Evolutionary conservation across 345 rosid genomes (phyloP).

Genomic region (Cardiospermum halicacabum): DNA sequence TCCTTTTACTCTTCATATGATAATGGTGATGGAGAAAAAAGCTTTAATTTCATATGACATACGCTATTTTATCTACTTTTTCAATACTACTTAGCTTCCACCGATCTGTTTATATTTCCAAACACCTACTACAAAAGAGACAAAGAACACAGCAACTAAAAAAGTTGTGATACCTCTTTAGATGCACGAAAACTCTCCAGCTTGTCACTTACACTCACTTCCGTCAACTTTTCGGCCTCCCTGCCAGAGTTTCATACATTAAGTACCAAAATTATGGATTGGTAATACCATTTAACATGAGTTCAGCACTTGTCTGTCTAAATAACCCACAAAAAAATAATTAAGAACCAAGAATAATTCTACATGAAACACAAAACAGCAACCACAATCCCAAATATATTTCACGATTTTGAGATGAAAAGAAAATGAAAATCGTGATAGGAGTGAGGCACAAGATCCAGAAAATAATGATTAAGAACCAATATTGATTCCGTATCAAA

Average conservation of each 20-base stretch:
- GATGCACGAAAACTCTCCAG: slow-evolving; percentile 82
- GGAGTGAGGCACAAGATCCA: not conserved
- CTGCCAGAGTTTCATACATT: slow-evolving; percentile 37
- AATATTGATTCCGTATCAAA: too few species aligned
- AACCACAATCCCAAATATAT: not conserved
- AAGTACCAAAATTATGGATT: slow-evolving; percentile 4
- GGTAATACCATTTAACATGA: not conserved
- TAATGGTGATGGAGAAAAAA: not conserved
- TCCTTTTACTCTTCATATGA: not conserved
- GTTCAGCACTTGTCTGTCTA: not conserved
- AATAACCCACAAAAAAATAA: not conserved
- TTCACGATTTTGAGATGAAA: not conserved
- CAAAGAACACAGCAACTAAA: not conserved
- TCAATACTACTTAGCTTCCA: not conserved
- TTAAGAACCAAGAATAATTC: not conserved
- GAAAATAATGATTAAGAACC: too few species aligned
- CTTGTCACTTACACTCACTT: slow-evolving; percentile 71
- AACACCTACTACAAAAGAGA: not conserved
- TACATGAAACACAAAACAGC: not conserved
- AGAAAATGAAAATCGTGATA: not conserved
- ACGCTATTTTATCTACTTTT: not conserved
- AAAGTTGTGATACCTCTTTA: slow-evolving; percentile 96
- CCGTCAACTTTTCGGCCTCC: slow-evolving; percentile 56
- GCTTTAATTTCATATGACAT: not conserved
- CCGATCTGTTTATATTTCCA: not conserved